Percentiles rank a stretch among this genome's conserved stretches.
Conservation (phyloP, 441 rosid genomes). For the Bruguiera hainesii region DNA sequence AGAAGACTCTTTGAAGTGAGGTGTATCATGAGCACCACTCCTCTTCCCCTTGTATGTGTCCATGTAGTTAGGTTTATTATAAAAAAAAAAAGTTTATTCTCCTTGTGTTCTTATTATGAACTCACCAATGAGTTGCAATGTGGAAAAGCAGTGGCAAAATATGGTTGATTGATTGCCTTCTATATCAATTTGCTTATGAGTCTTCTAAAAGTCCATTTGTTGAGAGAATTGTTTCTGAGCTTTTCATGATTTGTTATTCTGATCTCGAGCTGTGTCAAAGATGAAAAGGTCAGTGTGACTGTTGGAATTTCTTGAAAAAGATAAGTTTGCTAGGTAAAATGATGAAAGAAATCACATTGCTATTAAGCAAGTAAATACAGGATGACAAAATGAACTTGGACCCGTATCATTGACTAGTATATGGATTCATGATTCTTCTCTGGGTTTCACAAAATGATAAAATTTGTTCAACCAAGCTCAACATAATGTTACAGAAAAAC, state of each 20-base stretch:
- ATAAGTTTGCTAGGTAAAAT: too few species aligned
- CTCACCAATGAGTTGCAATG: too few species aligned
- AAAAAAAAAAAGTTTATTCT: too few species aligned
- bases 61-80: too few species aligned
- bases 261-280: too few species aligned
- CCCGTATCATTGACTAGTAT: background rate
- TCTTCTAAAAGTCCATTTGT: background rate
- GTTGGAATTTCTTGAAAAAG: too few species aligned
- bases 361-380: background rate
- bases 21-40: too few species aligned
- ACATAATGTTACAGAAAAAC: background rate
- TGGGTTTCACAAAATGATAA: background rate
- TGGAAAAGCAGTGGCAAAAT: background rate
- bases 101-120: too few species aligned
- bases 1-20: too few species aligned
- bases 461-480: conserved; percentile 1
- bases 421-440: background rate
- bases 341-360: too few species aligned
- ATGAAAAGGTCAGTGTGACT: too few species aligned
- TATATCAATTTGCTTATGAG: background rate
- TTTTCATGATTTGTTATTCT: background rate
- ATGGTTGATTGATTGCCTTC: background rate
- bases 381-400: background rate
- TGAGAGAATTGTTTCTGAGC: background rate
- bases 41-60: too few species aligned